These are phyloP conservation scores for Butyriboletus loyo DNA, from an alignment of 768 basidiomycete species.

Conservation along the genomic window DNA sequence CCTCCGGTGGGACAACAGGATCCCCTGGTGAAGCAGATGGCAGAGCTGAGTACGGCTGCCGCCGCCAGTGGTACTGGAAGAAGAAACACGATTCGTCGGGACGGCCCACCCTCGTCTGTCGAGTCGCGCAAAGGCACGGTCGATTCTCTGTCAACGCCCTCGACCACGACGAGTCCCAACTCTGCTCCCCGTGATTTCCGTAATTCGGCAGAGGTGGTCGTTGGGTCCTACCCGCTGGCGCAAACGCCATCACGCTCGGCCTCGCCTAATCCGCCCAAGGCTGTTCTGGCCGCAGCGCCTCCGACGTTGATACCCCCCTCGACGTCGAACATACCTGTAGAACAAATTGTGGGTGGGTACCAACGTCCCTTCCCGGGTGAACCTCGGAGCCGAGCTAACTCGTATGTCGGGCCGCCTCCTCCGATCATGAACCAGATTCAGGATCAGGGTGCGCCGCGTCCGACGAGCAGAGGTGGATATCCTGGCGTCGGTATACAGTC, in stretches of 20 bases:
- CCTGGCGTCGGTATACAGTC: constrained; percentile 80
- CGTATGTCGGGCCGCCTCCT: constrained; percentile 34
- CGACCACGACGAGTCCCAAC: constrained; percentile 15
- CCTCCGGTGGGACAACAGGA: constrained; percentile 46
- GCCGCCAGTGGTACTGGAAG: constrained; percentile 16
- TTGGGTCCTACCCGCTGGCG: constrained; percentile 68
- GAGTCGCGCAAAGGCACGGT: constrained; percentile 26
- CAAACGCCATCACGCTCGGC: constrained; percentile 56
- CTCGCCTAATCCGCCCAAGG: constrained; percentile 72
- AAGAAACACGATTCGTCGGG: constrained; percentile 26
- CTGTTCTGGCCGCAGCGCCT: constrained; percentile 74
- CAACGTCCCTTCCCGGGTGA: constrained; percentile 88
- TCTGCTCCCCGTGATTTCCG: constrained; percentile 55
- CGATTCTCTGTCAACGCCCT: constrained; percentile 26
- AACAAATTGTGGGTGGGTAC: constrained; percentile 74
- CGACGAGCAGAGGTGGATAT: constrained; percentile 63
- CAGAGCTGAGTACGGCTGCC: constrained; percentile 42
- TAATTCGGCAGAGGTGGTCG: constrained; percentile 70
- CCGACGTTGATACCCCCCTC: constrained; percentile 32
- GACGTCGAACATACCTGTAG: constrained; percentile 54
- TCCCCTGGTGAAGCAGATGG: constrained; percentile 65
- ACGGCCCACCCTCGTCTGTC: constrained; percentile 19
- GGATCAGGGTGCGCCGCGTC: constrained; percentile 43
- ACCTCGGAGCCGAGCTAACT: constrained; percentile 54
- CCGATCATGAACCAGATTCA: constrained; percentile 25